phyloP scores from a whole-genome alignment of 108 stramenopile genomes.

The Nannochloropsis oceanica region DNA sequence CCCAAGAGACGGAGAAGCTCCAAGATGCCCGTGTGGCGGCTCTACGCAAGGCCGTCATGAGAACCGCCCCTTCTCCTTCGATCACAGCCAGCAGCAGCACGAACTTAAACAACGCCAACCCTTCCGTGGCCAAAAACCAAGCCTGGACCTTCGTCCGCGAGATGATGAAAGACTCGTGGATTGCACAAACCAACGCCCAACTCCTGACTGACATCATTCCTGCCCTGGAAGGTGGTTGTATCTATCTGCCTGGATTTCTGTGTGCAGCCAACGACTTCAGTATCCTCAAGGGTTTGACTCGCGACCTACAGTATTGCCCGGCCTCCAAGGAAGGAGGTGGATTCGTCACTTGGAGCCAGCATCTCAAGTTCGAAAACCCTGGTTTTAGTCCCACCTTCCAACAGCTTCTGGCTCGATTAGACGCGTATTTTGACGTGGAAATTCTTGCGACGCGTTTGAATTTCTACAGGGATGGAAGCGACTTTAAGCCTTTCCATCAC shows the following conservation, averaged over 20 bases:
- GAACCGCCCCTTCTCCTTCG: no score
- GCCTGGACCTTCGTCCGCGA: neutral
- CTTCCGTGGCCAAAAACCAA: neutral
- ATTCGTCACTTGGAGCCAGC: neutral
- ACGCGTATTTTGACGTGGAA: neutral
- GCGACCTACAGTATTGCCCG: neutral
- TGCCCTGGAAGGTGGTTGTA: neutral
- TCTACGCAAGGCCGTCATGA: neutral
- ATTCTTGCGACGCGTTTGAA: neutral
- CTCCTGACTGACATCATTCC: neutral
- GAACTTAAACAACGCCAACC: neutral
- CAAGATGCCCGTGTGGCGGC: neutral
- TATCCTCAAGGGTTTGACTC: neutral
- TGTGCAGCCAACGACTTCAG: neutral
- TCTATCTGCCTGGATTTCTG: neutral
- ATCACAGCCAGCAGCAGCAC: neutral
- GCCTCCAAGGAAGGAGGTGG: neutral
- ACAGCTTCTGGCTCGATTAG: neutral
- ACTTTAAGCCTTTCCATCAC: neutral
- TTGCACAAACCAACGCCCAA: neutral
- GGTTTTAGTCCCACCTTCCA: neutral
- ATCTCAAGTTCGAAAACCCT: neutral
- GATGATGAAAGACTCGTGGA: neutral
- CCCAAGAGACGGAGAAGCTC: neutral
- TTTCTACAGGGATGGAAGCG: neutral